Percentiles rank a stretch among this genome's conserved stretches.
phyloP scores from a whole-genome alignment of 768 basidiomycete species.

The Sporobolomyces roseus region DNA sequence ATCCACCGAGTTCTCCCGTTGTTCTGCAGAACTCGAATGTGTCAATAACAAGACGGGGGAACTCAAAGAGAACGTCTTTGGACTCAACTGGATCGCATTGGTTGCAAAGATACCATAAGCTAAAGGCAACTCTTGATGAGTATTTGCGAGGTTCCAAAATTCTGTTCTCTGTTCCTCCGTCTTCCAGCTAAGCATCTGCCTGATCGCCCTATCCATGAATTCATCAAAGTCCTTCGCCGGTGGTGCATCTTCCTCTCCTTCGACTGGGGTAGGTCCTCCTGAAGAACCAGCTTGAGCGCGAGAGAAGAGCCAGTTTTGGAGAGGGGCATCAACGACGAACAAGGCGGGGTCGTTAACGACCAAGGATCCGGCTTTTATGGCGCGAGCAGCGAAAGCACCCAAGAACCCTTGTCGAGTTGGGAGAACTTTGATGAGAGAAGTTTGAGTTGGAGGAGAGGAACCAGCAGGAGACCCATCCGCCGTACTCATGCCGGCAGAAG shows the following conservation, averaged over 20 bases:
- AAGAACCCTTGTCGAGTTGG: conserved; percentile 21
- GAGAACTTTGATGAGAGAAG: conserved; percentile 14
- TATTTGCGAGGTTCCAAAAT: conserved; percentile 37
- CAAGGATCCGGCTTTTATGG: conserved; percentile 4
- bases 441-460: too few relatives aligned
- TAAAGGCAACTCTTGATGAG: conserved; percentile 14
- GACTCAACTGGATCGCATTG: conserved; percentile 35
- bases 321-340: conserved; percentile 30
- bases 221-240: conserved; percentile 28
- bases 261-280: conserved; percentile 31
- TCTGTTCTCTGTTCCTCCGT: conserved; percentile 11
- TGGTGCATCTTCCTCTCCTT: conserved; percentile 31
- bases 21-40: too few relatives aligned
- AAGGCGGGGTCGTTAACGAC: conserved; percentile 36
- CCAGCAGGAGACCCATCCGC: too few relatives aligned
- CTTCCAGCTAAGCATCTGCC: conserved; percentile 21
- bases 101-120: conserved; percentile 36
- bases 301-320: conserved; percentile 38
- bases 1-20: conserved; percentile 29
- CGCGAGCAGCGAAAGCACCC: conserved; percentile 19
- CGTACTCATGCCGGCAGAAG: too few relatives aligned
- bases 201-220: conserved; percentile 30
- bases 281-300: conserved; percentile 4
- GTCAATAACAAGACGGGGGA: background rate
- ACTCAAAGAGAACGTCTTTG: background rate